Percentiles rank a stretch among this genome's conserved stretches.
phyloP scores from a whole-genome alignment of 257 asterid genomes.

The Penstemon barbatus region DNA sequence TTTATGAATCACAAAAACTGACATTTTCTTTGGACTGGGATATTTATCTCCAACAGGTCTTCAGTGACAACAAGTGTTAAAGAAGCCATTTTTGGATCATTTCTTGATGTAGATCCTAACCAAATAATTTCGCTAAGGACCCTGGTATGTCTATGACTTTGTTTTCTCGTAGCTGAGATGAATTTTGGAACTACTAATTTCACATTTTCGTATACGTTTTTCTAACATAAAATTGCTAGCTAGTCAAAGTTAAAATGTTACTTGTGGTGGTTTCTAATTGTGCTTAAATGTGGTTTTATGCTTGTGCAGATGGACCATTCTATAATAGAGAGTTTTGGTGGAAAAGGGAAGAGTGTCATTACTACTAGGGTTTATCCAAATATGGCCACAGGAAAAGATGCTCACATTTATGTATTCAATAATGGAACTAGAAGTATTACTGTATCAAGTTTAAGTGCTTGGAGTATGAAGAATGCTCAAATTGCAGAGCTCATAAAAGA shows the following conservation, averaged over 20 bases:
- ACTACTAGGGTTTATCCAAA: conserved; percentile 82
- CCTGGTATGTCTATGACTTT: conserved; percentile 29
- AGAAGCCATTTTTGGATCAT: conserved; percentile 43
- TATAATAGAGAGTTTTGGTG: conserved; percentile 83
- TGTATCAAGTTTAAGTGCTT: conserved; percentile 32
- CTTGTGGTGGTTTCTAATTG: too few relatives aligned
- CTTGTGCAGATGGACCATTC: conserved; percentile 80
- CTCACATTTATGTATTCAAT: conserved; percentile 68
- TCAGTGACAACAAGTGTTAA: conserved; percentile 36
- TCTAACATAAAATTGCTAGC: too few relatives aligned
- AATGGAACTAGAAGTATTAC: conserved; percentile 42
- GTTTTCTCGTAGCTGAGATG: conserved; percentile 37
- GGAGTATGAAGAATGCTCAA: conserved; percentile 45
- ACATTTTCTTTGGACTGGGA: not conserved
- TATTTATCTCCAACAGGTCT: conserved; percentile 37
- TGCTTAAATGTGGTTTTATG: not conserved
- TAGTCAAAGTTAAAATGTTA: too few relatives aligned
- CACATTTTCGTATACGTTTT: not conserved
- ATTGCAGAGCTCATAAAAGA: conserved; percentile 26
- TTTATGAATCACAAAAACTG: not conserved
- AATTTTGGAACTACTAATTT: too few relatives aligned
- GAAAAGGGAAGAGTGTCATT: conserved; percentile 69
- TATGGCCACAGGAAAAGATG: conserved; percentile 48
- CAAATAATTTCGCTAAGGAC: conserved; percentile 46
- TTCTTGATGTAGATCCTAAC: conserved; percentile 48